Evolutionary conservation across 2,329 filamentous ascomycete species (phyloP), one percentile per base, ranked within the genome.

Genomic region (Metarhizium sp.): DNA sequence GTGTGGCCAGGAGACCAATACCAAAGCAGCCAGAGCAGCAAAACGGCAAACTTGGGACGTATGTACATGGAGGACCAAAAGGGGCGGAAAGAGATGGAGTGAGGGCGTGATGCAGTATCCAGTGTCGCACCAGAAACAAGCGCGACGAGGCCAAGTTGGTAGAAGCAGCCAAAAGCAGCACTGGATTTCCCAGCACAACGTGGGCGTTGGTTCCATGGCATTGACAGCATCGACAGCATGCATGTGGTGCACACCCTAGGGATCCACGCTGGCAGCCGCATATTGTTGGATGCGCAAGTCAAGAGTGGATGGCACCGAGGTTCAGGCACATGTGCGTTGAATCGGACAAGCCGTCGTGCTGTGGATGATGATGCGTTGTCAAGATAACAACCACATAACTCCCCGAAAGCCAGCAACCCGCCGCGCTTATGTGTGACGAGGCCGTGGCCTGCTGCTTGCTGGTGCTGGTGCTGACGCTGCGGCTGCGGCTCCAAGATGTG

Each of bases 311-410:
- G 25, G 25, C 25, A 25, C 25, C 11, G 38, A 40, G 38, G 10
- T 45, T 60, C 57, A 57, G 57, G 59, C 60, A 59, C 52, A 49
- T 48, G 50, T 58, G 58, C 61, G 62, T 48, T 18, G 43, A 52
- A 7, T 14, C 30, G 51, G 46, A 38, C 20, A 40, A 36, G 50
- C 30, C 32, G 47, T 30, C 51, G 42, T 43, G 43, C 43, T 48
- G 55, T 45, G 51, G 51, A 29, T 45, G 36, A 43, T 75, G 75
- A 77, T 78, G 74, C 71, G 76, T 77, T 78, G 76, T 78, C 77
- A 78, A 70, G 64, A 66, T 63, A 60, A 65, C 59, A 59, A 60
- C 69, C 66, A 71, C 59, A 69, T 57, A 56, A 69, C 64, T 58
- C 50, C 51, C 63, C 65, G 64, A 67, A 42, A 53, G 38, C n/a